Evolutionary conservation across 768 basidiomycete species (phyloP).

Genomic region (Boletus edulis): DNA sequence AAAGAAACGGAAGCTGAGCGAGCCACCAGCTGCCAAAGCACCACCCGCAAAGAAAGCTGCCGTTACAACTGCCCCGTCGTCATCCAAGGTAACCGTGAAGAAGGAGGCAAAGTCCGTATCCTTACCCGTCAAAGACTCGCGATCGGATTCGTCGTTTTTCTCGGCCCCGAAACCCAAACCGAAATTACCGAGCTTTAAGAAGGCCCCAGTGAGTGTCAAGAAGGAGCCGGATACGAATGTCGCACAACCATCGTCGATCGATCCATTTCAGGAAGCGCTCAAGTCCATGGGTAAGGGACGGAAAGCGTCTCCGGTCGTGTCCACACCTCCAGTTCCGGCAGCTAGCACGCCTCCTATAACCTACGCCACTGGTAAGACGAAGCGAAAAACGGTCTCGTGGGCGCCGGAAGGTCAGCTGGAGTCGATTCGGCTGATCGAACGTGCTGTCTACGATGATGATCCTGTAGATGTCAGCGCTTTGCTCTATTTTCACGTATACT

Average conservation of each 20-base stretch:
- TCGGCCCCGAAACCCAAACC: conserved; percentile 83
- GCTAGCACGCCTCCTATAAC: conserved; percentile 34
- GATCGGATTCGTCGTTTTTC: conserved; percentile 86
- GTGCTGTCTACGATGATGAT: conserved; percentile 88
- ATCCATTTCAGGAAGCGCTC: conserved; percentile 82
- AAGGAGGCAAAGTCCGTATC: conserved; percentile 46
- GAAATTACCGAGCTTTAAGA: conserved; percentile 84
- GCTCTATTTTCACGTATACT: conserved; percentile 41
- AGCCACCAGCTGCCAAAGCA: conserved; percentile 43
- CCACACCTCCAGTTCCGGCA: conserved; percentile 46
- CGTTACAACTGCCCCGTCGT: conserved; percentile 28
- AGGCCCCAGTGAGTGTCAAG: conserved; percentile 54
- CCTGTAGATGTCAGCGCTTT: conserved; percentile 74
- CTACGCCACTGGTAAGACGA: conserved; percentile 48
- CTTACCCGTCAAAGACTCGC: conserved; percentile 63
- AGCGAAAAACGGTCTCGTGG: conserved; percentile 80
- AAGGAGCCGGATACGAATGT: conserved; percentile 56
- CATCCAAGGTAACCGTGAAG: conserved; percentile 44
- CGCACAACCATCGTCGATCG: conserved; percentile 72
- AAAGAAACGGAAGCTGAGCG: conserved; percentile 76
- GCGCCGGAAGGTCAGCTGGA: conserved; percentile 71
- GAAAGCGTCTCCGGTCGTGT: conserved; percentile 58
- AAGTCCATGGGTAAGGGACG: conserved; percentile 67
- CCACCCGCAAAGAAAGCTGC: conserved; percentile 66
- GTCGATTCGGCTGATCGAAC: conserved; percentile 76